Percentiles rank a stretch among this genome's conserved stretches.
phyloP scores from a whole-genome alignment of 148 eudicot species.

The Silene uniflora region DNA sequence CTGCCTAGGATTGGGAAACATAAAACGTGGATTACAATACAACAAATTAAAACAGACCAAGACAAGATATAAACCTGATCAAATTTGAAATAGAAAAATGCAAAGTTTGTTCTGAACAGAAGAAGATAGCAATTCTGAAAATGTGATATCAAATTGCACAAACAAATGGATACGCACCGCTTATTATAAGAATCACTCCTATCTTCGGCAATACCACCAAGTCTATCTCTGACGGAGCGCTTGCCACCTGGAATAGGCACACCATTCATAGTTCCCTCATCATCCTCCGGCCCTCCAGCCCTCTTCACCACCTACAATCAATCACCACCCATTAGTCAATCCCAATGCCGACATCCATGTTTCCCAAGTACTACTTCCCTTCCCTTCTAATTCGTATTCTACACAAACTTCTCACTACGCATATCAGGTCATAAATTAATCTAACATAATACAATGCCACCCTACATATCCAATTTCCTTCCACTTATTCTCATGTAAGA shows the following conservation, averaged over 20 bases:
- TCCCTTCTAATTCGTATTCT: too few species aligned
- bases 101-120: neutral
- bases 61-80: neutral
- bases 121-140: neutral
- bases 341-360: conserved; percentile 2
- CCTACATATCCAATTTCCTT: neutral
- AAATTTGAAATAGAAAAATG: neutral
- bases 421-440: neutral
- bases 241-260: conserved; percentile 43
- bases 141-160: neutral
- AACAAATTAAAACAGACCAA: neutral
- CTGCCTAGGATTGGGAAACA: conserved; percentile 45
- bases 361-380: neutral
- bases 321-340: conserved; percentile 13
- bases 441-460: neutral
- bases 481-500: neutral
- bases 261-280: conserved; percentile 34
- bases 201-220: conserved; percentile 29
- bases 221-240: conserved; percentile 67
- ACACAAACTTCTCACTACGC: neutral
- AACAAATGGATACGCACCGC: conserved; percentile 37
- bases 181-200: conserved; percentile 29
- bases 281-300: conserved; percentile 36
- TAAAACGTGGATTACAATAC: neutral
- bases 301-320: conserved; percentile 69